Evolutionary conservation across 306 rosid genomes (phyloP).

Genomic region (Arachis hypogaea): DNA sequence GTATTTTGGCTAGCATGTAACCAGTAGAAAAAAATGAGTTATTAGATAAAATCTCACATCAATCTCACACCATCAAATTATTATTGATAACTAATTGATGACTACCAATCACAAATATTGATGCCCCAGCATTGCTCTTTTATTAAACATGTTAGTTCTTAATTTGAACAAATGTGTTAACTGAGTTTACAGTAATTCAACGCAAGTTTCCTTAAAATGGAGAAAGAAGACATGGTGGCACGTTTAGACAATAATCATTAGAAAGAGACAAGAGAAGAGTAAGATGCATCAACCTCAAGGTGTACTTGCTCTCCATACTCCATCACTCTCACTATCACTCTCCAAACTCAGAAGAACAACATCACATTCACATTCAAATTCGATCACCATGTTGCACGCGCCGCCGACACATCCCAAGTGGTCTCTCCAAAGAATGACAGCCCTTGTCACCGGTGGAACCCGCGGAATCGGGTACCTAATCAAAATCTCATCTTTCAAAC

Average conservation of each 20-base stretch:
- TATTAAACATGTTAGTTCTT: too few species aligned
- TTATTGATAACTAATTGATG: too few species aligned
- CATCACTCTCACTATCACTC: constrained; percentile 7
- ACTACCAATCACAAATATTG: too few species aligned
- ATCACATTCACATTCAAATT: constrained; percentile 17
- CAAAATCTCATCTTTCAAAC: not conserved
- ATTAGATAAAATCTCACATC: too few species aligned
- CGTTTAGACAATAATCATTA: not conserved
- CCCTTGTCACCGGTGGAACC: constrained; percentile 81
- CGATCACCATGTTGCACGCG: constrained; percentile 23
- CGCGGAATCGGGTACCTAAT: constrained; percentile 70
- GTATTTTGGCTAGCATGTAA: too few species aligned
- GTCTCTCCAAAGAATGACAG: constrained; percentile 67
- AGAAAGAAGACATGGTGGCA: not conserved
- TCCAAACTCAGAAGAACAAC: constrained; percentile 6
- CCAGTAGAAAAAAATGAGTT: too few species aligned
- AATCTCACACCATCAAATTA: too few species aligned
- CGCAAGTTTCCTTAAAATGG: too few species aligned
- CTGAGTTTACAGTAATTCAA: too few species aligned
- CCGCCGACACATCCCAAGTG: constrained; percentile 39
- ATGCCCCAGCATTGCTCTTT: too few species aligned
- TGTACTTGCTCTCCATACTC: constrained; percentile 1
- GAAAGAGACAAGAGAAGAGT: not conserved
- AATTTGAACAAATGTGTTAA: too few species aligned
- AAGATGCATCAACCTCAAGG: constrained; percentile 34